Percentiles rank a stretch among this genome's conserved stretches.
These are phyloP conservation scores for Amylocystis lapponica DNA, from an alignment of 768 basidiomycete species.

Conservation along the genomic window DNA sequence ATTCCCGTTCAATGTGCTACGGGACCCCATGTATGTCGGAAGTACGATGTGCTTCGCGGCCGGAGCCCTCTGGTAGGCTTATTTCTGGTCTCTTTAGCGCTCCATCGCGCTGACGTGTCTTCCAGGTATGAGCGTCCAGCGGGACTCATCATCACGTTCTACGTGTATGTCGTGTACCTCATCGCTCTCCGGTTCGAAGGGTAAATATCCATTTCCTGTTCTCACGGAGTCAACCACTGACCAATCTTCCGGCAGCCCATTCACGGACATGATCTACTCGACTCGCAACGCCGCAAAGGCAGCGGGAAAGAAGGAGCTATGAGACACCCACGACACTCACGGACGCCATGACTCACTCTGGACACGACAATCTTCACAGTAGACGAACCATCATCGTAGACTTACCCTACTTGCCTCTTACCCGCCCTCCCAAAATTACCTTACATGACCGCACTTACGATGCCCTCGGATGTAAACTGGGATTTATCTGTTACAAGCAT, in stretches of 20 bases:
- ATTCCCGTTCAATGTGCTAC: slow-evolving; percentile 92
- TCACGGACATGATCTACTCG: slow-evolving; percentile 79
- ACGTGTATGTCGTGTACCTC: slow-evolving; percentile 80
- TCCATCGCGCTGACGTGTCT: not conserved
- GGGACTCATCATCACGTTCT: slow-evolving; percentile 72
- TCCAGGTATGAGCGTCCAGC: slow-evolving; percentile 80
- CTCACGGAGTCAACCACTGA: too few relatives aligned
- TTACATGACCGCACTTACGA: too few relatives aligned
- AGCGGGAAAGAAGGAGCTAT: slow-evolving; percentile 25
- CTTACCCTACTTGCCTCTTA: not conserved
- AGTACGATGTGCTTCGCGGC: slow-evolving; percentile 88
- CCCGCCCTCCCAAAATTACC: not conserved
- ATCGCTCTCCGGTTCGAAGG: slow-evolving; percentile 88
- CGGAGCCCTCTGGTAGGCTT: slow-evolving; percentile 75
- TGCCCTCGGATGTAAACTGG: too few relatives aligned
- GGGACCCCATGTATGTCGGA: slow-evolving; percentile 96
- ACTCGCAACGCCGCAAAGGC: slow-evolving; percentile 36
- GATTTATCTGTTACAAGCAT: too few relatives aligned
- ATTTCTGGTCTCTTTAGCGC: not conserved
- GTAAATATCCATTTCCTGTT: slow-evolving; percentile 44
- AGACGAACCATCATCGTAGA: slow-evolving; percentile 15
- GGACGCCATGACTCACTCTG: not conserved
- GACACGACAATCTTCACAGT: not conserved
- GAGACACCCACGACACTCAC: slow-evolving; percentile 3
- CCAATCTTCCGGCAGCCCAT: slow-evolving; percentile 52